Evolutionary conservation across 805 yeast species (phyloP), one percentile per base, ranked within the genome.

Genomic region (Monosporozyma servazzii): DNA sequence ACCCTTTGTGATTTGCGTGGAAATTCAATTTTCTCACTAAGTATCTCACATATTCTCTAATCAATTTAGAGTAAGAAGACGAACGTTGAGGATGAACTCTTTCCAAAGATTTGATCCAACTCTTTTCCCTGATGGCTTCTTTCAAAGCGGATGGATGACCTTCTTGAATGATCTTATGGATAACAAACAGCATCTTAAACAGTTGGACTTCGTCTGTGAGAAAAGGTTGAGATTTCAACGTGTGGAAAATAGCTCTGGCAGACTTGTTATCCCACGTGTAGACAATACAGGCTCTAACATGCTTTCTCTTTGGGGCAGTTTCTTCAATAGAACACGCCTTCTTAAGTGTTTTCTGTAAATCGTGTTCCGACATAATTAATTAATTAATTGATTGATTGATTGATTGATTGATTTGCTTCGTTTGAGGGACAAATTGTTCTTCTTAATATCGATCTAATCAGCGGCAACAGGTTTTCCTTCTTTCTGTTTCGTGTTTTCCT

Each of bases 241-340:
- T 81, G 59, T 86, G 81, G 91, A 96, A 91, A 61, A 90, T 86
- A 9, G 86, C 87, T 52, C 80, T 76, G 3, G 95, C 81, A 40
- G 88, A 81, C 64, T 86, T 84, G 62, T 88, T 91, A 68, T 93
- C 99, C 96, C 97, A 91, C 0, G 97, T 88, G 68, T 84, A 90
- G 39, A 91, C 96, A 54, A 90, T 90, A 72, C 96, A 88, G 1
- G 95, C 88, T 62, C 99, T 76, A 5, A 91, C 98, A 69, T 91
- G 99, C 67, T 91, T 91, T 59, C 99, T 76, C 68, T 91, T 91
- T 1, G 99, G 97, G 0, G 97, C 95, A 3, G 86, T 77, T 64
- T 89, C 96, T 25, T 89, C 97, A 18, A 78, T 56, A 25, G 84
- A 82, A 53, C 95, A 85, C 0, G 99, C 96, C 71, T 91, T 91